phyloP scores from a whole-genome alignment of 169 alveolate species.

The Cryptosporidium tyzzeri region DNA sequence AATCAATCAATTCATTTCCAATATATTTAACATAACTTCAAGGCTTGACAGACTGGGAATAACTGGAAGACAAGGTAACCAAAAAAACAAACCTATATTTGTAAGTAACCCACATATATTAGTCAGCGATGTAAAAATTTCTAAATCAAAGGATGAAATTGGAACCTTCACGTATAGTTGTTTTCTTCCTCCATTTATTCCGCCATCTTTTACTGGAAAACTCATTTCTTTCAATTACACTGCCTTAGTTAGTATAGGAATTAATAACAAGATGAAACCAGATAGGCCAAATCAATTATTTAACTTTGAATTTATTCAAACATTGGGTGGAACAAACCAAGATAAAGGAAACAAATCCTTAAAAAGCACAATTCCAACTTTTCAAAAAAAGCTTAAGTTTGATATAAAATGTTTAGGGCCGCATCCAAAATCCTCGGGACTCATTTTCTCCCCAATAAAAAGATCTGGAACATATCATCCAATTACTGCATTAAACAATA shows the following conservation, averaged over 20 bases:
- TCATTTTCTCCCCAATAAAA: conserved; percentile 2
- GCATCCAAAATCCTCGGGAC: conserved; percentile 35
- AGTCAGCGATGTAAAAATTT: conserved; percentile 29
- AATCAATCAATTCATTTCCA: conserved; percentile 19
- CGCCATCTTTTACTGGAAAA: conserved; percentile 53
- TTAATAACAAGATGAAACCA: conserved; percentile 16
- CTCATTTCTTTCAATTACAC: conserved; percentile 24
- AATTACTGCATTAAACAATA: conserved; percentile 38
- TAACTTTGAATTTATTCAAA: background rate
- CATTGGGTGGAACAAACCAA: background rate
- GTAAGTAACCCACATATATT: conserved; percentile 65
- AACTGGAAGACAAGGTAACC: background rate
- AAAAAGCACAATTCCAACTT: background rate
- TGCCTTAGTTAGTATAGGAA: conserved; percentile 40
- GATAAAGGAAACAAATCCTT: background rate
- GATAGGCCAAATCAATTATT: background rate
- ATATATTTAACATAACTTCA: conserved; percentile 5
- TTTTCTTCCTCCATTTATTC: conserved; percentile 58
- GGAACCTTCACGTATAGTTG: conserved; percentile 56
- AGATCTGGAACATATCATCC: conserved; percentile 18
- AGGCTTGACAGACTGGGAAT: conserved; percentile 7
- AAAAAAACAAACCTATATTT: conserved; percentile 38
- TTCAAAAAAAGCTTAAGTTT: conserved; percentile 48
- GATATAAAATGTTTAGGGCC: conserved; percentile 64
- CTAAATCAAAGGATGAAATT: conserved; percentile 15